Evolutionary conservation across 805 yeast species (phyloP).

Genomic region (Saturnispora diversa): DNA sequence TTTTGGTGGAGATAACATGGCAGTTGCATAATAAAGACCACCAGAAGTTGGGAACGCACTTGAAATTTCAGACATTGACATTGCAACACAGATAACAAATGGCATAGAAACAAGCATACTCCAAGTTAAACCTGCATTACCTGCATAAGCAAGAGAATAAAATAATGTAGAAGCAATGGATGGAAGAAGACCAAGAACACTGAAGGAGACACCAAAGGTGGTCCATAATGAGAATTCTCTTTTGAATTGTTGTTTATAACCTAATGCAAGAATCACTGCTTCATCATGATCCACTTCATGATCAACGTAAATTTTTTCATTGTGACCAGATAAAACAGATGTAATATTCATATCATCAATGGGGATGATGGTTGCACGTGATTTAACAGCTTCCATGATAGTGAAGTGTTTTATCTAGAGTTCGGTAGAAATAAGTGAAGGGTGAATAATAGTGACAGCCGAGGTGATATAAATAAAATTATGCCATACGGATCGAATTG

Average conservation of each 20-base stretch:
- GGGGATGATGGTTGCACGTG: slow-evolving; percentile 21
- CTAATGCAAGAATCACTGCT: slow-evolving; percentile 48
- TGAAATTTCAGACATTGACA: slow-evolving; percentile 57
- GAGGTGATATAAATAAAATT: neutral
- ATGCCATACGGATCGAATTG: too few relatives aligned
- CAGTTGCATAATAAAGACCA: slow-evolving; percentile 63
- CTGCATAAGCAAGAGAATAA: slow-evolving; percentile 53
- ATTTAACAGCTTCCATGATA: slow-evolving; percentile 9
- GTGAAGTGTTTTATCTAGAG: neutral
- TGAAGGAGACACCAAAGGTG: slow-evolving; percentile 54
- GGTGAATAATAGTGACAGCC: neutral
- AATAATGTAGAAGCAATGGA: slow-evolving; percentile 58
- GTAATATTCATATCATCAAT: slow-evolving; percentile 22
- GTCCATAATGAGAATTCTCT: slow-evolving; percentile 52
- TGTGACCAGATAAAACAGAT: slow-evolving; percentile 20
- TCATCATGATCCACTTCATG: slow-evolving; percentile 43
- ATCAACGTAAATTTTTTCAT: slow-evolving; percentile 32
- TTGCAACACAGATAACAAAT: slow-evolving; percentile 50
- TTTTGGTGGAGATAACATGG: slow-evolving; percentile 50
- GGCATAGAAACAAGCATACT: slow-evolving; percentile 47
- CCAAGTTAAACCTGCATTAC: slow-evolving; percentile 61
- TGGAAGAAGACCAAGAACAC: slow-evolving; percentile 57
- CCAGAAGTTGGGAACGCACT: slow-evolving; percentile 61
- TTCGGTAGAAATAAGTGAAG: neutral
- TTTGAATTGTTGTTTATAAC: slow-evolving; percentile 58